Conservation (phyloP, 768 basidiomycete species). For the Gymnopilus junonius region DNA sequence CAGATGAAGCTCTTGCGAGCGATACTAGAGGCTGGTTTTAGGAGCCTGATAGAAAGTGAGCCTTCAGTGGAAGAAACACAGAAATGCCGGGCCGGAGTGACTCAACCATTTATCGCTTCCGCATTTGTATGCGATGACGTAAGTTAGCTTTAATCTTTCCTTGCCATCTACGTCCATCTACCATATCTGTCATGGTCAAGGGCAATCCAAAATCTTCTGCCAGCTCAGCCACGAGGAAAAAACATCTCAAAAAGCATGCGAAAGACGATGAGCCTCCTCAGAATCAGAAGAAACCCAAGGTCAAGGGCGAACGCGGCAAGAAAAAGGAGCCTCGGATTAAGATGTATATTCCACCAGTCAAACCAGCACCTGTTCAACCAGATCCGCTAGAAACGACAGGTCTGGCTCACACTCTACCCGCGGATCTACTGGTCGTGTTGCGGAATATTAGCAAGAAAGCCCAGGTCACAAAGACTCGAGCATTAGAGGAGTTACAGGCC, state of each 20-base stretch:
- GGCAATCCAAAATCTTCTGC: constrained; percentile 75
- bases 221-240: constrained; percentile 86
- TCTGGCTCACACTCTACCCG: constrained; percentile 70
- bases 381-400: constrained; percentile 91
- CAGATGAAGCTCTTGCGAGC: no score
- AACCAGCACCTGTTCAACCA: constrained; percentile 70
- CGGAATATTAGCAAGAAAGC: constrained; percentile 90
- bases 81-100: neutral
- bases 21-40: no score
- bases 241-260: constrained; percentile 88
- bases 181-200: constrained; percentile 39
- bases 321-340: constrained; percentile 80
- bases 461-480: constrained; percentile 78
- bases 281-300: constrained; percentile 48
- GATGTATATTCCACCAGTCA: constrained; percentile 85
- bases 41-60: no score
- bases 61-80: no score
- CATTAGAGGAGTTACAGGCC: constrained; percentile 80
- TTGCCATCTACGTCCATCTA: constrained; percentile 7
- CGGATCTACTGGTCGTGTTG: constrained; percentile 83
- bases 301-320: constrained; percentile 58
- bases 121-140: constrained; percentile 2
- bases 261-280: constrained; percentile 39
- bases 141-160: constrained; percentile 1
- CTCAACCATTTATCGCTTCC: constrained; percentile 1